Evolutionary conservation across 805 yeast genomes (phyloP), one percentile per base, ranked within the genome.

Genomic region (Candida manassasensis): DNA sequence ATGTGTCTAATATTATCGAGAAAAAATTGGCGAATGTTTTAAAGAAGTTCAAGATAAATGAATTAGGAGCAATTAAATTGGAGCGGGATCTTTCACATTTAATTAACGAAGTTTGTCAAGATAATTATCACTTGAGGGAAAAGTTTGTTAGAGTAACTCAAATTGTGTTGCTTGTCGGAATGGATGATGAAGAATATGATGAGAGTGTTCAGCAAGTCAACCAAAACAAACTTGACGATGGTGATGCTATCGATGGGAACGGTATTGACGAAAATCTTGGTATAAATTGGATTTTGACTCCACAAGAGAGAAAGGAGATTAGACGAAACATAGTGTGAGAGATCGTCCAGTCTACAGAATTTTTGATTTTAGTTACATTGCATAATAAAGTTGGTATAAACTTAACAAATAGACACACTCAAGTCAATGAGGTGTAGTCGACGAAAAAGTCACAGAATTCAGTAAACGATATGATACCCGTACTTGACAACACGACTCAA

Each of bases 71-170:
- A 0, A 71, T 87, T 13, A 83, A 80, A 44, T 63, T 93, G 33
- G 97, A 93, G 44, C 77, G 84, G 40, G 96, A 89, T 52, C 61
- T 88, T 15, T 77, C 88, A 31, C 68, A 75, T 18, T 70, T 90
- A 21, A 84, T 93, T 34, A 73, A 80, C 29, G 82, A 81, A 39
- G 73, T 85, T 4, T 81, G 95, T 32, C 81, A 78, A 33, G 76
- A 78, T 38, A 66, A 81, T 50, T 90, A 88, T 57, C 73, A 73
- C 22, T 61, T 88, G 46, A 69, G 96, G 40, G 93, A 86, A 41
- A 75, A 76, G 47, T 90, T 90, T 52, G 70, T 83, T 6, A 69
- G 87, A 39, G 78, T 87, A 4, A 87, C 96, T 0, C 97, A 90
- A 55, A 71, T 93, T 28, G 83, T 87, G 14, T 73, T 86, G 67